A percentile compares a stretch with the other conserved stretches of the same genome.
Conservation (phyloP, 169 alveolate genomes). For the Plasmodium reichenowi region DNA sequence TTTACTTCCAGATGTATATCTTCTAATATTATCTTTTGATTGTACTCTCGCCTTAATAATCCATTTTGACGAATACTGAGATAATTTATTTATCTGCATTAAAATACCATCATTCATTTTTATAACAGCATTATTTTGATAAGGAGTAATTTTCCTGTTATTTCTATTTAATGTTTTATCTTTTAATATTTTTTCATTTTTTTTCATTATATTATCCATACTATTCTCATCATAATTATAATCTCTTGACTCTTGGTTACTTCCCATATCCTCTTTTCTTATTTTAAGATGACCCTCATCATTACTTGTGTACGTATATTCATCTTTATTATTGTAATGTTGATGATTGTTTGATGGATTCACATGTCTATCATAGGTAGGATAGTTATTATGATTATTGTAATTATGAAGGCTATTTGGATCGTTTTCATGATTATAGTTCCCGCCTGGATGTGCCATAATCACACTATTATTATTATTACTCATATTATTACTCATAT, state of each 20-base stretch:
- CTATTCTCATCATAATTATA: not conserved
- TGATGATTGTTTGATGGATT: not conserved
- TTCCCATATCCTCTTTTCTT: conserved; percentile 11
- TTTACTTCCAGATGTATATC: conserved; percentile 45
- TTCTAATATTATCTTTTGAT: conserved; percentile 46
- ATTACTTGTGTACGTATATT: not conserved
- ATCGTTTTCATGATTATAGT: no score
- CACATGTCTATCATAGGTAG: not conserved
- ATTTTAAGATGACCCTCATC: not conserved
- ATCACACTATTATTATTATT: conserved; percentile 6
- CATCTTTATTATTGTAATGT: not conserved
- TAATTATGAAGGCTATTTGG: not conserved
- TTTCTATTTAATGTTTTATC: conserved; percentile 41
- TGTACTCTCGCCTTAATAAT: conserved; percentile 75
- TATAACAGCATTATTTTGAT: conserved; percentile 54
- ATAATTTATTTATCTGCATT: conserved; percentile 66
- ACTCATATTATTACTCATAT: not conserved
- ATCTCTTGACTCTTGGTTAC: conserved; percentile 26
- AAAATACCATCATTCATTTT: conserved; percentile 68
- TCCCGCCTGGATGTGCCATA: no score
- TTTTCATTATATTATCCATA: not conserved
- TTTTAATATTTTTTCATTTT: conserved; percentile 27
- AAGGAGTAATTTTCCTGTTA: conserved; percentile 46
- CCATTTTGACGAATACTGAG: conserved; percentile 75
- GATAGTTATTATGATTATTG: not conserved